phyloP scores from a whole-genome alignment of 208 protist species.

The Trypanosoma melophagium region DNA sequence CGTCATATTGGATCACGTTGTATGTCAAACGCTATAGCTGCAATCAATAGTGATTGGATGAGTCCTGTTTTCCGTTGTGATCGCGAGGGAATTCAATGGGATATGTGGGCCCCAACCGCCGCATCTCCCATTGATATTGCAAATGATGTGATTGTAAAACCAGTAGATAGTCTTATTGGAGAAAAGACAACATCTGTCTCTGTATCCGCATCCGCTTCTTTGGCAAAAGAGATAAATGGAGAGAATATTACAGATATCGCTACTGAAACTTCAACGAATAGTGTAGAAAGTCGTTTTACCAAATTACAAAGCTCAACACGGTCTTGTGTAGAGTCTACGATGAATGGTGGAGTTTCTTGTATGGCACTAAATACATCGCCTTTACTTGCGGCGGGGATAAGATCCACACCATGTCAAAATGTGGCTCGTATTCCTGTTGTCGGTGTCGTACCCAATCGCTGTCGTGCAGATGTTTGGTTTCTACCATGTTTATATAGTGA shows the following conservation, averaged over 20 bases:
- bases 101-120: slow-evolving; percentile 47
- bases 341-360: background rate
- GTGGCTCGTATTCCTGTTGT: slow-evolving; percentile 28
- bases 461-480: too few species aligned
- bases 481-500: too few species aligned
- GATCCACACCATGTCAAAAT: background rate
- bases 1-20: slow-evolving; percentile 58
- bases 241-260: background rate
- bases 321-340: background rate
- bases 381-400: background rate
- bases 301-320: slow-evolving; percentile 5
- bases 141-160: too few species aligned
- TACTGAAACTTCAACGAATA: slow-evolving; percentile 8
- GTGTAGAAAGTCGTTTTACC: slow-evolving; percentile 13
- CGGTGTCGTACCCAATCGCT: background rate
- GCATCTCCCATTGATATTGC: too few species aligned
- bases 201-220: background rate
- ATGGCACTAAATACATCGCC: too few species aligned
- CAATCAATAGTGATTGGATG: slow-evolving; percentile 70
- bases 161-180: too few species aligned
- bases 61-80: slow-evolving; percentile 74
- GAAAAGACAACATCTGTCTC: background rate
- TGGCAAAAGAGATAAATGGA: background rate
- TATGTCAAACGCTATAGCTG: slow-evolving; percentile 43
- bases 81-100: slow-evolving; percentile 54